phyloP scores from a whole-genome alignment of 306 rosid genomes.

The Trichosanthes truncata region DNA sequence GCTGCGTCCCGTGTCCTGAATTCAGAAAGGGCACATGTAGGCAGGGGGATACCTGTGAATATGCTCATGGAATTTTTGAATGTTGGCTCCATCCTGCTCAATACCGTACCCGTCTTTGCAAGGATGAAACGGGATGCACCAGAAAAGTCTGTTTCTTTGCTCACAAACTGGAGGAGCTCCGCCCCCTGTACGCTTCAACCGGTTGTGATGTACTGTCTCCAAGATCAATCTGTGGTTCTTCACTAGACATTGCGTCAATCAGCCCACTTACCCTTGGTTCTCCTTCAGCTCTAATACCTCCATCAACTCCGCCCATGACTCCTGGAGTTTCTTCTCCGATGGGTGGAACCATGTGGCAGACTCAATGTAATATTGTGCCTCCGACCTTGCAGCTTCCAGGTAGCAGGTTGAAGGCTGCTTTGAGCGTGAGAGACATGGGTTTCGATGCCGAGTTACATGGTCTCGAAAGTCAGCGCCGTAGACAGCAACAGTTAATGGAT shows the following conservation, averaged over 20 bases:
- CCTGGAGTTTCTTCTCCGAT: conserved; percentile 52
- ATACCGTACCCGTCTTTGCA: conserved; percentile 80
- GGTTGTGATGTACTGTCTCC: conserved; percentile 91
- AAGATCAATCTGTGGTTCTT: conserved; percentile 29
- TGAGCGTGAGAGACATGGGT: conserved; percentile 41
- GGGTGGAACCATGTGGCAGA: conserved; percentile 44
- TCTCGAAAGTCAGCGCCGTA: conserved; percentile 32
- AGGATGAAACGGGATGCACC: conserved; percentile 64
- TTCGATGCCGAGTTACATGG: conserved; percentile 35
- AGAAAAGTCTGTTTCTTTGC: conserved; percentile 88
- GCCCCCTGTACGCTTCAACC: conserved; percentile 72
- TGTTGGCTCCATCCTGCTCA: conserved; percentile 97
- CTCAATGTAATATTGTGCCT: conserved; percentile 33
- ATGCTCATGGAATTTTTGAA: conserved; percentile 86
- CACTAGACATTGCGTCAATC: conserved; percentile 44
- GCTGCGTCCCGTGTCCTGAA: conserved; percentile 87
- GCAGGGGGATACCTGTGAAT: conserved; percentile 75
- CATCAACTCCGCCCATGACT: conserved; percentile 42
- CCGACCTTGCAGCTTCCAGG: conserved; percentile 51
- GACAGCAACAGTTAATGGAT: conserved; percentile 48
- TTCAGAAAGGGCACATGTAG: conserved; percentile 70
- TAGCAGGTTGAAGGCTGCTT: conserved; percentile 50
- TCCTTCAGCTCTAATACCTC: conserved; percentile 37
- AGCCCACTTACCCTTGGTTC: conserved; percentile 37
- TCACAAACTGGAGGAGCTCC: conserved; percentile 71